These are phyloP conservation scores for Aechmea fasciata DNA, from an alignment of 176 grass and related monocot species.

Conservation along the genomic window DNA sequence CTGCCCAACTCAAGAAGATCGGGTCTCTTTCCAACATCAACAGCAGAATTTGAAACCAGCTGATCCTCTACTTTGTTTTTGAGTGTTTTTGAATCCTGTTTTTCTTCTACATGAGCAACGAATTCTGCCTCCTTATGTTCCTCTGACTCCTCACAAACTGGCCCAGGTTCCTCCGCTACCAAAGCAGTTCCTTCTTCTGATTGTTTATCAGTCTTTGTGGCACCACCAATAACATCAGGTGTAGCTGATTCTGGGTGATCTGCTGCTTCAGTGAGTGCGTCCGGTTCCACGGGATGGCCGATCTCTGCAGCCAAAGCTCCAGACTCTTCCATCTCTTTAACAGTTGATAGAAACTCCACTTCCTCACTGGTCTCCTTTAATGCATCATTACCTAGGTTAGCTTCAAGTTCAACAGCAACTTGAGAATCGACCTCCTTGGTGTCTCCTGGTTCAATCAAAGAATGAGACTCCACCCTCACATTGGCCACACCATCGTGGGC, in stretches of 20 bases:
- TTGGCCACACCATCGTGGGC: not conserved
- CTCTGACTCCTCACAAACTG: not conserved
- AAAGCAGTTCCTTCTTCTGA: not conserved
- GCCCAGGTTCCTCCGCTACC: not conserved
- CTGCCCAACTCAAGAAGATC: slow-evolving; percentile 4
- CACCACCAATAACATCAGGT: not conserved
- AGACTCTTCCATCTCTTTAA: not conserved
- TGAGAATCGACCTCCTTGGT: not conserved
- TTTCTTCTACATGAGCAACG: slow-evolving; percentile 13
- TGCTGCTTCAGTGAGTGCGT: not conserved
- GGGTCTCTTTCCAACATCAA: not conserved
- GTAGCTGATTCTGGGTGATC: not conserved
- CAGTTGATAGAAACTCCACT: not conserved
- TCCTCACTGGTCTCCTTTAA: not conserved
- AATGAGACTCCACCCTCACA: not conserved
- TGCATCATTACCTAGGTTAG: not conserved
- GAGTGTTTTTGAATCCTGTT: not conserved
- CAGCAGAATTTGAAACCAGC: not conserved
- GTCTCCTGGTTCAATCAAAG: not conserved
- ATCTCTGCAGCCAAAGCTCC: not conserved
- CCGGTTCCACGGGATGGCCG: not conserved
- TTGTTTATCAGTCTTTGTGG: not conserved
- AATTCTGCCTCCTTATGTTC: not conserved
- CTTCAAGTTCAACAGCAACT: not conserved
- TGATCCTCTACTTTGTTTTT: not conserved